Evolutionary conservation across 148 eudicot species (phyloP).

Genomic region (Camellia sinensis): DNA sequence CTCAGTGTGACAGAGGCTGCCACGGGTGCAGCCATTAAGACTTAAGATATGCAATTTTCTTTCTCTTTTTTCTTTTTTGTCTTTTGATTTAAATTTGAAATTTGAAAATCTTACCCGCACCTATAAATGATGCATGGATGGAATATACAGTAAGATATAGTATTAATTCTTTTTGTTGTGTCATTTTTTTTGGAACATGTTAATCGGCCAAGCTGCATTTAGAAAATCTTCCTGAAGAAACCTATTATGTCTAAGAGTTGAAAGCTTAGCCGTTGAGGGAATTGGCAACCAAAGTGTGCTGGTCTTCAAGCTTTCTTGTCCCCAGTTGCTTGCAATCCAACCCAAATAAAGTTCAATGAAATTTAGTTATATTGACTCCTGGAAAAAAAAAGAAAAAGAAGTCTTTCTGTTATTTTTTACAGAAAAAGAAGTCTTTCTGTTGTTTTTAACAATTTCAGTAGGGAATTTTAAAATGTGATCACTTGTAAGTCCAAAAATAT

Average conservation of each 20-base stretch:
- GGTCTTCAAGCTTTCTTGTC: no score
- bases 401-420: no score
- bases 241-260: no score
- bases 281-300: background rate
- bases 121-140: background rate
- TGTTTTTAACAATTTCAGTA: background rate
- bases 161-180: background rate
- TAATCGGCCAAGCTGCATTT: background rate
- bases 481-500: no score
- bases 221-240: background rate
- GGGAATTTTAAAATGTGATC: no score
- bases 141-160: background rate
- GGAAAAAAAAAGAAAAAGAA: no score
- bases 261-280: background rate
- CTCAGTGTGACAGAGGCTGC: background rate
- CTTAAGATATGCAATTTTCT: background rate
- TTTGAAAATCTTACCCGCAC: background rate
- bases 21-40: constrained; percentile 6
- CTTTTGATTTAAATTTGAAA: no score
- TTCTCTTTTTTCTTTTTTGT: background rate
- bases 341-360: no score
- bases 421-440: background rate
- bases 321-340: no score
- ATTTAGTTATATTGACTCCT: background rate
- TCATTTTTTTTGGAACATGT: background rate